Evolutionary conservation across 2,329 filamentous ascomycete species (phyloP), one percentile per base, ranked within the genome.

Genomic region (Thelonectria olida): DNA sequence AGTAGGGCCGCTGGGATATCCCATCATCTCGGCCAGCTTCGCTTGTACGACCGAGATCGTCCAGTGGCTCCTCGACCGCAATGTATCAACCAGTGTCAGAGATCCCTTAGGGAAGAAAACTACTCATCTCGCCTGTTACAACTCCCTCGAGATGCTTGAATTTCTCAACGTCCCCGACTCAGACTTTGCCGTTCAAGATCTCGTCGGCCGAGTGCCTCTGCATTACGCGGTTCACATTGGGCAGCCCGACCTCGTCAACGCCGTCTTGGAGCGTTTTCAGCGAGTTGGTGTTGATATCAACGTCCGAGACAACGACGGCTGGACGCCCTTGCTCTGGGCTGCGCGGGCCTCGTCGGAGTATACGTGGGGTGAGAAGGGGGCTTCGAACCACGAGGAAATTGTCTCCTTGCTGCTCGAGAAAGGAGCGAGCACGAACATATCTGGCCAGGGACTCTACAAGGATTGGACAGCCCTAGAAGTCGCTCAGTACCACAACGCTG

Each of bases 251-350:
- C 17, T 50, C 10, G 55, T 48, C 0, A 8, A 45, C 9, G 60
- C 34, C 6, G 62, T 64, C 0, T 8, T 63, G 0, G 19, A 4
- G 9, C 44, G 61, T 3, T 63, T 53, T 20, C 6, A 25, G 7
- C 36, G 47, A 7, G 54, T 56, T 1, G 60, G 59, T 0, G 2
- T 60, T 1, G n/a, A 28, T 7, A 36, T 60, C 1, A n/a, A 63
- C n/a, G 31, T 60, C 1, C 19, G 41, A 17, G 59, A 64, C 1
- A 41, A 45, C 2, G 59, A 62, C 10, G 59, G 62, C 2, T 56
- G 62, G 55, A 64, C 60, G 6, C 54, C 59, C 2, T 38, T 63
- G 1, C 54, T 60, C 36, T 64, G 62, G 62, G 54, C 42, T 25
- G 44, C n/a, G 8, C 44, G 25, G 5, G 9, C 36, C 5, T 12